phyloP scores from a whole-genome alignment of 2,329 filamentous ascomycete species.

The Diaporthe destruens region DNA sequence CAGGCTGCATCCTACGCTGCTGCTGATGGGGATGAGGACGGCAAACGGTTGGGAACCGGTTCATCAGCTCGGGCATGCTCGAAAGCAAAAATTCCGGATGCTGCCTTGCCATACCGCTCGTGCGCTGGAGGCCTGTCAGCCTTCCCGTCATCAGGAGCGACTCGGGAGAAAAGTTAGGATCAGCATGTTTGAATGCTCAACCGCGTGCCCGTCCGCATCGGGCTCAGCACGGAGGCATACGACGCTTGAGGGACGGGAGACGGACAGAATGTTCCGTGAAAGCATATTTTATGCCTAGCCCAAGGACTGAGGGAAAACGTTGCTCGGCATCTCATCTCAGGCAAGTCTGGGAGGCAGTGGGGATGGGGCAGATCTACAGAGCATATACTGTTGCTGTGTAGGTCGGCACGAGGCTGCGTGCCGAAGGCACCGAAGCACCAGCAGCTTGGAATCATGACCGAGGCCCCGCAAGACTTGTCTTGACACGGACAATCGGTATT shows the following conservation, averaged over 20 bases:
- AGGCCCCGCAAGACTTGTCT: not conserved
- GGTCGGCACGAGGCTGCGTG: not conserved
- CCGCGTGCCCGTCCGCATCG: slow-evolving; percentile 21
- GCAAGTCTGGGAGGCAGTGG: not conserved
- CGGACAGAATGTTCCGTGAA: slow-evolving; percentile 19
- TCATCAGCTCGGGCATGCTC: not conserved
- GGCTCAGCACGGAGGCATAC: slow-evolving; percentile 3
- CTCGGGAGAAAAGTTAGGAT: slow-evolving; percentile 23
- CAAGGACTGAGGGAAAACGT: not conserved
- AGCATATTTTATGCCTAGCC: not conserved
- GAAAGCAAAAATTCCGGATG: slow-evolving; percentile 13
- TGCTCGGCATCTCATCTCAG: not conserved
- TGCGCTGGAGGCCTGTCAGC: not conserved
- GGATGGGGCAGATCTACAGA: not conserved
- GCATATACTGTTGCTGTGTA: not conserved
- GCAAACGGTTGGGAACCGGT: not conserved
- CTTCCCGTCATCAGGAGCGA: slow-evolving; percentile 15
- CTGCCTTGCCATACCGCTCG: not conserved
- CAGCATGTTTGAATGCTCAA: slow-evolving; percentile 18
- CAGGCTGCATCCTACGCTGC: slow-evolving; percentile 16
- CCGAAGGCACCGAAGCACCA: not conserved
- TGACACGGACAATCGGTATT: not conserved
- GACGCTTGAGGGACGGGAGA: not conserved
- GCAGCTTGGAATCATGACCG: not conserved
- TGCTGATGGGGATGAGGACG: slow-evolving; percentile 4